Conservation (phyloP, 371 early-diverging fungal genomes). For the Mortierella polycephala region DNA sequence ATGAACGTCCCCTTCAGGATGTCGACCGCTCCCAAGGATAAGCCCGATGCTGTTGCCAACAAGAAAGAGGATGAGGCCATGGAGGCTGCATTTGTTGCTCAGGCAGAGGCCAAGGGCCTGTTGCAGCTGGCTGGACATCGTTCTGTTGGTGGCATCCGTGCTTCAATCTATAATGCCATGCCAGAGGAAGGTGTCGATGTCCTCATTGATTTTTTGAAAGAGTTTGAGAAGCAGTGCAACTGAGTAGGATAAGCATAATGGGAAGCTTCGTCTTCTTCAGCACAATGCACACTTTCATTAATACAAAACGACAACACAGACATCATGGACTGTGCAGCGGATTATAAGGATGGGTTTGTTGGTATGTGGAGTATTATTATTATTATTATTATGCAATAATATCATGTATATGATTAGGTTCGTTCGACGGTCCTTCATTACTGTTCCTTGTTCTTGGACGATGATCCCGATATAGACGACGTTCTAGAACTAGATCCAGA, state of each 20-base stretch:
- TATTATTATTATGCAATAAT: neutral
- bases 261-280: neutral
- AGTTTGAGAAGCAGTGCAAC: slow-evolving; percentile 70
- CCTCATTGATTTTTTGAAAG: slow-evolving; percentile 80
- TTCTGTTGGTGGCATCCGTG: slow-evolving; percentile 92
- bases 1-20: slow-evolving; percentile 95
- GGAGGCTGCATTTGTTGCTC: slow-evolving; percentile 83
- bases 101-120: slow-evolving; percentile 82
- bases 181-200: slow-evolving; percentile 82
- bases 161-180: slow-evolving; percentile 95
- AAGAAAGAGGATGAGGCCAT: slow-evolving; percentile 65
- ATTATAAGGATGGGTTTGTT: too few relatives aligned
- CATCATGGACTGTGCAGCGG: neutral
- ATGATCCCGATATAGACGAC: neutral
- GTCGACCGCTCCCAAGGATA: slow-evolving; percentile 48
- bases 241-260: too few relatives aligned
- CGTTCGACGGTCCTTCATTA: neutral
- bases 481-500: slow-evolving; percentile 3
- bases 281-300: neutral
- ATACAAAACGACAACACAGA: neutral
- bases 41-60: slow-evolving; percentile 10
- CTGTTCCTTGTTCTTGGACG: neutral
- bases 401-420: neutral
- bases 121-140: slow-evolving; percentile 96
- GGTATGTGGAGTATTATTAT: neutral